phyloP scores from a whole-genome alignment of 371 early-diverging fungal species.

The Mucor velutinosus region DNA sequence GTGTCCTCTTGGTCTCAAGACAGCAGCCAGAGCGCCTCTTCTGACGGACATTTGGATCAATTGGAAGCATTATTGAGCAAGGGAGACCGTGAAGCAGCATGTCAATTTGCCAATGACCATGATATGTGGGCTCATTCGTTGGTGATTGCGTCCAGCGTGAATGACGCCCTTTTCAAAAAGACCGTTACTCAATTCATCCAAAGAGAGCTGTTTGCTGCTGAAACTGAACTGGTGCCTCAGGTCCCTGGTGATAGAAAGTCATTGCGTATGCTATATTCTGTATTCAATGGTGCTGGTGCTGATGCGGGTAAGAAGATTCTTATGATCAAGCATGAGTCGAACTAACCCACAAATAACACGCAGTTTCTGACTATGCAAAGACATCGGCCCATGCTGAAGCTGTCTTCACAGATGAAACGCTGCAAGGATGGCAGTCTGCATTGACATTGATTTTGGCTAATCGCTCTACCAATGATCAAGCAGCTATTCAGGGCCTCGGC shows the following conservation, averaged over 20 bases:
- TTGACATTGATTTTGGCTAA: conserved; percentile 80
- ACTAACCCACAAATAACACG: background rate
- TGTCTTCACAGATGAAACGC: conserved; percentile 26
- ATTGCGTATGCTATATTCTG: conserved; percentile 70
- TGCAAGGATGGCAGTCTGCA: conserved; percentile 69
- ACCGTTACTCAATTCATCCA: conserved; percentile 73
- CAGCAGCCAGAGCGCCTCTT: conserved; percentile 4
- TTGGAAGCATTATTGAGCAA: conserved; percentile 66
- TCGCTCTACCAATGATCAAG: conserved; percentile 72
- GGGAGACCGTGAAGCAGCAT: conserved; percentile 79
- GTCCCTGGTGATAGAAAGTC: conserved; percentile 56
- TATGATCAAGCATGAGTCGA: background rate
- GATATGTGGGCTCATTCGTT: conserved; percentile 90
- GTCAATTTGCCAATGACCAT: conserved; percentile 65
- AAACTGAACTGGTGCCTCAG: conserved; percentile 18
- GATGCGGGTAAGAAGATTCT: conserved; percentile 43
- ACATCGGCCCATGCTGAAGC: conserved; percentile 3
- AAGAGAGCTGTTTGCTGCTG: conserved; percentile 45
- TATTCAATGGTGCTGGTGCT: conserved; percentile 72
- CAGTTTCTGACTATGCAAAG: conserved; percentile 35
- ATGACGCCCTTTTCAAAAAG: conserved; percentile 73
- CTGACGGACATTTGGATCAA: conserved; percentile 35
- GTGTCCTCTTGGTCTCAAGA: conserved; percentile 2
- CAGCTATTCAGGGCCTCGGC: conserved; percentile 74
- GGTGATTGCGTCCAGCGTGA: conserved; percentile 74